These are phyloP conservation scores for Omphalotus olearius DNA, from an alignment of 1,284 basidiomycete genomes.

Conservation along the genomic window DNA sequence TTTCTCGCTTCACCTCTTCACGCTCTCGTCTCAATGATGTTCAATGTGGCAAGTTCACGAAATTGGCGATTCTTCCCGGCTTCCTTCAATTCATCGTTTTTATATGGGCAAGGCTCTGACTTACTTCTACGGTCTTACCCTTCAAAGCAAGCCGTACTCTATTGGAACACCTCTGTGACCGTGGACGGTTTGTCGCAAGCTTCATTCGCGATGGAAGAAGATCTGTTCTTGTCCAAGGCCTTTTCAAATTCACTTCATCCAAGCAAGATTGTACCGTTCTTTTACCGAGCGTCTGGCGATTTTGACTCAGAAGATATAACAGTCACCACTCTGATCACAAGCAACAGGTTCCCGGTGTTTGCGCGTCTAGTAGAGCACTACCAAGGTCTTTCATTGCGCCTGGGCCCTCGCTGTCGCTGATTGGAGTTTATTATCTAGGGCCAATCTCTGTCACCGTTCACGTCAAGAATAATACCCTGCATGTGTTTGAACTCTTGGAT, in stretches of 20 bases:
- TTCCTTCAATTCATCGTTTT: background rate
- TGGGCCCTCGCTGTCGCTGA: background rate
- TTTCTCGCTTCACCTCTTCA: slow-evolving; percentile 21
- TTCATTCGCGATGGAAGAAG: slow-evolving; percentile 31
- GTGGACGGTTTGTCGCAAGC: slow-evolving; percentile 10
- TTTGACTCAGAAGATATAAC: slow-evolving; percentile 68
- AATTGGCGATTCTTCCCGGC: background rate
- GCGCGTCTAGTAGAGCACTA: slow-evolving; percentile 66
- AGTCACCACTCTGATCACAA: slow-evolving; percentile 79
- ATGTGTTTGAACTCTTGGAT: slow-evolving; percentile 45
- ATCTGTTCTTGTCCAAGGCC: slow-evolving; percentile 58
- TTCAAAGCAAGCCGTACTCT: background rate
- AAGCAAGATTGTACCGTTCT: slow-evolving; percentile 74
- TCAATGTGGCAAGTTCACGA: slow-evolving; percentile 10
- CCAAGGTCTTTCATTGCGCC: slow-evolving; percentile 41
- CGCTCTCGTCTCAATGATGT: slow-evolving; percentile 14
- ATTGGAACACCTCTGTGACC: slow-evolving; percentile 17
- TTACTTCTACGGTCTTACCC: background rate
- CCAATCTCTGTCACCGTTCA: slow-evolving; percentile 83
- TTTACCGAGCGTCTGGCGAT: slow-evolving; percentile 55
- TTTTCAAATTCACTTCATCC: slow-evolving; percentile 67
- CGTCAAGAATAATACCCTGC: slow-evolving; percentile 39
- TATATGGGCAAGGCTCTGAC: slow-evolving; percentile 7
- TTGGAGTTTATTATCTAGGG: slow-evolving; percentile 35
- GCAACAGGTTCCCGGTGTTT: slow-evolving; percentile 72